Evolutionary conservation across 169 alveolate genomes (phyloP).

Genomic region (Plasmodium reichenowi): DNA sequence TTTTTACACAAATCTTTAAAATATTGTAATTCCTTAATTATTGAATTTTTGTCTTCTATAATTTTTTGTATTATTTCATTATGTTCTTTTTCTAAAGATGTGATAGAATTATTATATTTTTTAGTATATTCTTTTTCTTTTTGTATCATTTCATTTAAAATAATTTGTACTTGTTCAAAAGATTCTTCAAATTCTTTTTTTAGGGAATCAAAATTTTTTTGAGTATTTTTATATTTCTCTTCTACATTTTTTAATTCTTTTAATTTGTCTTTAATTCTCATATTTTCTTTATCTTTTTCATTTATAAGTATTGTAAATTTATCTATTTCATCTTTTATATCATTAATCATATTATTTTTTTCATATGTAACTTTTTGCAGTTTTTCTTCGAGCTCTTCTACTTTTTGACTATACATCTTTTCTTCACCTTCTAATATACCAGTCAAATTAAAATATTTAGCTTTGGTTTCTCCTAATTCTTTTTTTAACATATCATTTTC

Average conservation of each 20-base stretch:
- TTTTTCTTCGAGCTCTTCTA: slow-evolving; percentile 41
- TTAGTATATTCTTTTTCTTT: slow-evolving; percentile 65
- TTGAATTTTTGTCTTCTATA: slow-evolving; percentile 15
- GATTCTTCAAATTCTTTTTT: slow-evolving; percentile 64
- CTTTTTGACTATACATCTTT: slow-evolving; percentile 54
- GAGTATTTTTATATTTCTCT: slow-evolving; percentile 63
- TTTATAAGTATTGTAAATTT: slow-evolving; percentile 29
- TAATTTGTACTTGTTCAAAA: slow-evolving; percentile 65
- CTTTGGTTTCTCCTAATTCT: slow-evolving; percentile 70
- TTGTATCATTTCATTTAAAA: slow-evolving; percentile 69
- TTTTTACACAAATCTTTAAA: slow-evolving; percentile 41
- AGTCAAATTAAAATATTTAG: slow-evolving; percentile 59
- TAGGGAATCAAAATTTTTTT: slow-evolving; percentile 47
- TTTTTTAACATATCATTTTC: slow-evolving; percentile 36
- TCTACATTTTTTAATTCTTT: slow-evolving; percentile 63
- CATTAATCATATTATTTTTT: slow-evolving; percentile 34
- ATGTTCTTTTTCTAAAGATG: slow-evolving; percentile 46
- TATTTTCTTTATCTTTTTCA: slow-evolving; percentile 50
- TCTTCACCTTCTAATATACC: slow-evolving; percentile 74
- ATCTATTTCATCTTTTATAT: slow-evolving; percentile 50
- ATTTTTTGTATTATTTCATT: slow-evolving; percentile 22
- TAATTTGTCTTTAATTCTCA: slow-evolving; percentile 37
- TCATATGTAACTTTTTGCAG: slow-evolving; percentile 36
- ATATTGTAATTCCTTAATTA: slow-evolving; percentile 10
- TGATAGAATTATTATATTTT: slow-evolving; percentile 39